Percentiles rank a stretch among this genome's conserved stretches.
Conservation (phyloP, 257 asterid species). For the Solanum paucissectum region DNA sequence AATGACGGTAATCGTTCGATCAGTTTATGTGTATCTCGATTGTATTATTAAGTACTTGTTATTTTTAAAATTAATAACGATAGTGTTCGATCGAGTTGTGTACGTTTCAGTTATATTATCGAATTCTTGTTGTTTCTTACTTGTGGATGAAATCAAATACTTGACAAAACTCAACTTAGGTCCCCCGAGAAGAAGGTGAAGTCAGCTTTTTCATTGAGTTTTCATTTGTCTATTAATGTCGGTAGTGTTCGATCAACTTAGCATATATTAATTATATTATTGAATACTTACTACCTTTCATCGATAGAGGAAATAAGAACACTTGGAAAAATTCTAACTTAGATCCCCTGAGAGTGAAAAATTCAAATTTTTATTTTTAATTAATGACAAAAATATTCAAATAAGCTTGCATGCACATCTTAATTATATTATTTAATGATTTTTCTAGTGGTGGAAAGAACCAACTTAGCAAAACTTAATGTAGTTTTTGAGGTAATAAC, state of each 20-base stretch:
- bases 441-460: not conserved
- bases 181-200: not conserved
- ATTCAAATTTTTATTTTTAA: not conserved
- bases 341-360: not conserved
- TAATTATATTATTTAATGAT: not conserved
- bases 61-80: rapidly evolving
- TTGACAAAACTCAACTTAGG: not conserved
- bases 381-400: not conserved
- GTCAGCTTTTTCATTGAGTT: not conserved
- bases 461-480: not conserved
- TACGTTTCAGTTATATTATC: not conserved
- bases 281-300: not conserved
- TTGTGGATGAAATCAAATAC: not conserved
- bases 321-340: not conserved
- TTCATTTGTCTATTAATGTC: not conserved
- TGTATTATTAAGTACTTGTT: not conserved
- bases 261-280: not conserved
- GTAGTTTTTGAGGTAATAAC: not conserved
- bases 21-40: not conserved
- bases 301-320: not conserved
- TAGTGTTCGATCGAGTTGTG: not conserved
- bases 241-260: not conserved
- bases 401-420: not conserved
- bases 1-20: not conserved
- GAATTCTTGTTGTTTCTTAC: not conserved